Conservation (phyloP, 2,329 filamentous ascomycete genomes). For the Fusarium citri region DNA sequence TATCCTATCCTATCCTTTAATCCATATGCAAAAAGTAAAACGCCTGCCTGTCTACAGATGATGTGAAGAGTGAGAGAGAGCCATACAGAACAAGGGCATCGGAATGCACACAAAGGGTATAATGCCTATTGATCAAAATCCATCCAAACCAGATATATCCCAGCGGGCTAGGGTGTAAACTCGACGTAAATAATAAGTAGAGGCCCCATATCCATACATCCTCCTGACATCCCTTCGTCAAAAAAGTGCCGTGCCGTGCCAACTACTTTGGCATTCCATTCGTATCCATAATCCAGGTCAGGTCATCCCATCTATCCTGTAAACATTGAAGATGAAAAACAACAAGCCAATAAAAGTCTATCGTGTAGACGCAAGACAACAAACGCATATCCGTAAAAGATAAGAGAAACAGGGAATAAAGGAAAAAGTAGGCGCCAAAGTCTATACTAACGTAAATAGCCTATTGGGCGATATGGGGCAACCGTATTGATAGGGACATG, state of each 20-base stretch:
- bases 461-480: constrained; percentile 7
- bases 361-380: constrained; percentile 26
- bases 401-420: constrained; percentile 14
- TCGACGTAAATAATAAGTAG: constrained; percentile 23
- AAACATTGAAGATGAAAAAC: constrained; percentile 16
- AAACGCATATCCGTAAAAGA: constrained; percentile 13
- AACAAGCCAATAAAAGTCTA: constrained; percentile 31
- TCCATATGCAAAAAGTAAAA: not conserved
- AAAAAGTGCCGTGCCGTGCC: not conserved
- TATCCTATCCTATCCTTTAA: not conserved
- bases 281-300: constrained; percentile 31
- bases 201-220: constrained; percentile 7
- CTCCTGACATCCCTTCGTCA: constrained; percentile 31
- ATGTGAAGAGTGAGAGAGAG: constrained; percentile 8
- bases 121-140: constrained; percentile 48
- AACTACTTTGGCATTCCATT: constrained; percentile 32
- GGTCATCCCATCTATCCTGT: constrained; percentile 38
- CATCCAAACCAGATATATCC: constrained; percentile 29
- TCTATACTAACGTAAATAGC: constrained; percentile 33
- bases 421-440: constrained; percentile 12
- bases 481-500: constrained; percentile 4
- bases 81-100: constrained; percentile 28
- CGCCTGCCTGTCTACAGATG: constrained; percentile 23
- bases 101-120: constrained; percentile 48
- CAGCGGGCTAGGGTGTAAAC: constrained; percentile 21